These are phyloP conservation scores for Cyberlindnera americana DNA, from an alignment of 805 yeast species.

Conservation along the genomic window DNA sequence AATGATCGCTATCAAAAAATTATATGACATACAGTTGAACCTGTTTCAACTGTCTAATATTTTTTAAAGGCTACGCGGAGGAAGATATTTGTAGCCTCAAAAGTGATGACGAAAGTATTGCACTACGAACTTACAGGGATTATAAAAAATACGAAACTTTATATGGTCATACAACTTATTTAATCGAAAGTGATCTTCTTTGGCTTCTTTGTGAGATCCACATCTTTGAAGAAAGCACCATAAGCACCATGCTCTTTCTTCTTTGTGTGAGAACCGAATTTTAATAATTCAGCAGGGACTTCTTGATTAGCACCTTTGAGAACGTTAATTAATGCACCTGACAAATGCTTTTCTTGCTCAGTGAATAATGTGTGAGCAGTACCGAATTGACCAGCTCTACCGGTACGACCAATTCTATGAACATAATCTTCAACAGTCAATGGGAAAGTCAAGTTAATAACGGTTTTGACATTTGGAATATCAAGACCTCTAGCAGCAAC, in stretches of 20 bases:
- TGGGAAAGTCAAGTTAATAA: slow-evolving; percentile 93
- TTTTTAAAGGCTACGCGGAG: too few relatives aligned
- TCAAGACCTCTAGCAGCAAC: slow-evolving; percentile 98
- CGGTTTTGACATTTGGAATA: slow-evolving; percentile 95
- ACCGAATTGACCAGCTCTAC: slow-evolving; percentile 96
- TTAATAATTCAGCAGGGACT: slow-evolving; percentile 91
- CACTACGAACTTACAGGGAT: too few relatives aligned
- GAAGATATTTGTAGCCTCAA: too few relatives aligned
- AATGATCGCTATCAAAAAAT: too few relatives aligned
- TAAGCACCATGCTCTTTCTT: slow-evolving; percentile 97
- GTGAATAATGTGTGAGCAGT: slow-evolving; percentile 94
- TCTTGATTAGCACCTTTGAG: slow-evolving; percentile 91
- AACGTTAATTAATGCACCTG: slow-evolving; percentile 91
- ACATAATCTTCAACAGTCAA: slow-evolving; percentile 95
- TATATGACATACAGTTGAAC: too few relatives aligned
- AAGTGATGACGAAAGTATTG: too few relatives aligned
- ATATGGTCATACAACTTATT: too few relatives aligned
- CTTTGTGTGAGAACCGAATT: slow-evolving; percentile 97
- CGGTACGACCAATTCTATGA: slow-evolving; percentile 97
- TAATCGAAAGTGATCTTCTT: slow-evolving; percentile 78
- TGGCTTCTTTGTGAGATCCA: slow-evolving; percentile 78
- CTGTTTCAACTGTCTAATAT: too few relatives aligned
- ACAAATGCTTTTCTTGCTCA: slow-evolving; percentile 92
- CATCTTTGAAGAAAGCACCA: slow-evolving; percentile 95
- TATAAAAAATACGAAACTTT: too few relatives aligned